Evolutionary conservation across 768 basidiomycete species (phyloP).

Genomic region (Lentinula boryana): DNA sequence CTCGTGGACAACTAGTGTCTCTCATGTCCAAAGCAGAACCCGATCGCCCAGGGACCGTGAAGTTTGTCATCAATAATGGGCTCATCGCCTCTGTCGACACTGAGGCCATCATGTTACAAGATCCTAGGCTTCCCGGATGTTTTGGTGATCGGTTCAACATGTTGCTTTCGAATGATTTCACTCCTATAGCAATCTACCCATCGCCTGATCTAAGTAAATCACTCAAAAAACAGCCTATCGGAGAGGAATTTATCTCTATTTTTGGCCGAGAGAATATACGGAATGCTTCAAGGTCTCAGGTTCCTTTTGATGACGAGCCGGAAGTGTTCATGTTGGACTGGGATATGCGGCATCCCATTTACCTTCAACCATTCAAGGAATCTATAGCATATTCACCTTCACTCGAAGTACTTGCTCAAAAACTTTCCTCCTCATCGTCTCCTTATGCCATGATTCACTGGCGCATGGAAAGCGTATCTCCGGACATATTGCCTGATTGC

Average conservation of each 20-base stretch:
- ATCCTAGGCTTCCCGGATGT: conserved; percentile 1
- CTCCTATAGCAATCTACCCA: not conserved
- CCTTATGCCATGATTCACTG: conserved; percentile 51
- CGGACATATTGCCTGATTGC: conserved; percentile 37
- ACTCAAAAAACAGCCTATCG: conserved; percentile 14
- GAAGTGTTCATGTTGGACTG: conserved; percentile 50
- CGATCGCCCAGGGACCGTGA: conserved; percentile 13
- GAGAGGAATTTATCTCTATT: not conserved
- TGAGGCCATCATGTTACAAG: not conserved
- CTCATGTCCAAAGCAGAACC: conserved; percentile 18
- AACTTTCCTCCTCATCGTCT: conserved; percentile 22
- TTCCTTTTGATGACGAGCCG: conserved; percentile 3
- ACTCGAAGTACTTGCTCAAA: conserved; percentile 34
- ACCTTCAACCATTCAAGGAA: conserved; percentile 18
- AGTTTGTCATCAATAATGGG: conserved; percentile 7
- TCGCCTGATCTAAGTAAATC: conserved; percentile 2
- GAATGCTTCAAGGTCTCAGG: not conserved
- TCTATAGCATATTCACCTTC: conserved; percentile 36
- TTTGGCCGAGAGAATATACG: not conserved
- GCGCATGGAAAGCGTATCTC: conserved; percentile 47
- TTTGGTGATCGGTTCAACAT: not conserved
- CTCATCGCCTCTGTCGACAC: not conserved
- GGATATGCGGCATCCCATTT: conserved; percentile 42
- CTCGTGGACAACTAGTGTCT: conserved; percentile 28
- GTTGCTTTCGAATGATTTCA: not conserved